Conservation (phyloP, 2,329 filamentous ascomycete species). For the Fusarium sp. region DNA sequence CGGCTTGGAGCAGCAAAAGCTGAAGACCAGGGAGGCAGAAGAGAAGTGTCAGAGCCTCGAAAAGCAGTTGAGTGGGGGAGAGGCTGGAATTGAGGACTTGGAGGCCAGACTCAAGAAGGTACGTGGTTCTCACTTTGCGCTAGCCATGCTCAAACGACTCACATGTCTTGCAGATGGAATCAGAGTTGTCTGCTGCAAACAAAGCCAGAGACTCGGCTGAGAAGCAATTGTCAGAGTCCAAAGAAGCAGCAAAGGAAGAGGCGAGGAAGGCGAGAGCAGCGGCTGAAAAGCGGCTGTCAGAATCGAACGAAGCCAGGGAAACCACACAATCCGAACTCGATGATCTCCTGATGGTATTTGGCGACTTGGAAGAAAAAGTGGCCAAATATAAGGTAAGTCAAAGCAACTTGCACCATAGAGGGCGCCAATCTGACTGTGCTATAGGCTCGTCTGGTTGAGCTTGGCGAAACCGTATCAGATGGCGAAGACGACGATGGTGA, state of each 20-base stretch:
- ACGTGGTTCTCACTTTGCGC: conserved; percentile 17
- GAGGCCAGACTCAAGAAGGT: conserved; percentile 48
- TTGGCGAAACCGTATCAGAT: conserved; percentile 81
- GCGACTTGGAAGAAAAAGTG: conserved; percentile 82
- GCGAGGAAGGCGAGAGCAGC: conserved; percentile 73
- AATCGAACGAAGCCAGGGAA: conserved; percentile 72
- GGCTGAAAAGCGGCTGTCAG: conserved; percentile 51
- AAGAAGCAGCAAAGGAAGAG: conserved; percentile 62
- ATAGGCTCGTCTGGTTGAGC: conserved; percentile 70
- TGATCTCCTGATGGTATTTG: conserved; percentile 84
- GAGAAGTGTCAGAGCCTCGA: conserved; percentile 46
- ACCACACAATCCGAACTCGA: conserved; percentile 80
- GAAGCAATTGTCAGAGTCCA: conserved; percentile 57
- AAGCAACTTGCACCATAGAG: not conserved
- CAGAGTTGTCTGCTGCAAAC: conserved; percentile 62
- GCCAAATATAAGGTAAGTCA: conserved; percentile 77
- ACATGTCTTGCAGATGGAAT: conserved; percentile 49
- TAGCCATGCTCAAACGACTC: conserved; percentile 45
- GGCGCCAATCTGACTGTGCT: conserved; percentile 18
- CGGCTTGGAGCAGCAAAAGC: conserved; percentile 43
- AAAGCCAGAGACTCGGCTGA: conserved; percentile 70
- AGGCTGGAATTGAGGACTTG: conserved; percentile 37
- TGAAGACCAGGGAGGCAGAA: conserved; percentile 46
- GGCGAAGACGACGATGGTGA: conserved; percentile 77
- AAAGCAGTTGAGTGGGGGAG: conserved; percentile 45